These are phyloP conservation scores for Phytophthora pisi DNA, from an alignment of 352 stramenopile species.

Conservation along the genomic window DNA sequence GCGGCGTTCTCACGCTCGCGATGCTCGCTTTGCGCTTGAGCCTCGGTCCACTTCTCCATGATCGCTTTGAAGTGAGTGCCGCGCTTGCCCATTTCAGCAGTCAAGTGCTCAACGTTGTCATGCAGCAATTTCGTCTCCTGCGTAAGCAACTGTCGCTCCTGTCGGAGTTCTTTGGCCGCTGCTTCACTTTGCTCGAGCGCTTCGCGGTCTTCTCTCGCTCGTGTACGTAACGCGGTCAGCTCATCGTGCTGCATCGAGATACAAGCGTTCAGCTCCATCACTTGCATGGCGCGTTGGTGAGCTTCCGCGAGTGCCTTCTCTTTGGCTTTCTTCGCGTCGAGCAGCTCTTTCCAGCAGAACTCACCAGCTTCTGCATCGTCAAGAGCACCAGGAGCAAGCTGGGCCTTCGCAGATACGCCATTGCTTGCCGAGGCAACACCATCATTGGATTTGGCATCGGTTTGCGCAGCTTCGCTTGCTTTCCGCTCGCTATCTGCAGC, in stretches of 20 bases:
- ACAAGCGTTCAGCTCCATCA: constrained; percentile 74
- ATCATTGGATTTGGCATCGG: background rate
- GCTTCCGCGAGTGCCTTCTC: constrained; percentile 63
- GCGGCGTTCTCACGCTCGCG: constrained; percentile 57
- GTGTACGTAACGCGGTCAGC: constrained; percentile 53
- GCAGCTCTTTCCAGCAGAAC: constrained; percentile 65
- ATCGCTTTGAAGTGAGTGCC: constrained; percentile 65
- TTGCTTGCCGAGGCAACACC: background rate
- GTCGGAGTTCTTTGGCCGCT: constrained; percentile 44
- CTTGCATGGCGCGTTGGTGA: constrained; percentile 60
- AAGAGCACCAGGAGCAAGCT: constrained; percentile 19
- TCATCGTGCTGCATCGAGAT: constrained; percentile 85
- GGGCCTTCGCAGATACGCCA: constrained; percentile 11
- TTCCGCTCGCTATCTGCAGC: constrained; percentile 19
- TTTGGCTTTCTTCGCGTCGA: constrained; percentile 57
- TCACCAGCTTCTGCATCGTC: constrained; percentile 36
- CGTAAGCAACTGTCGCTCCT: constrained; percentile 53
- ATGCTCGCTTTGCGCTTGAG: constrained; percentile 64
- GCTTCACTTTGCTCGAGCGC: constrained; percentile 52
- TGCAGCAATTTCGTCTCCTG: constrained; percentile 64
- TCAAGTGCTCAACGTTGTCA: constrained; percentile 58
- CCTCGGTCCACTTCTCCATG: constrained; percentile 78
- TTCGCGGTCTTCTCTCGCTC: constrained; percentile 41
- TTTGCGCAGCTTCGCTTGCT: background rate
- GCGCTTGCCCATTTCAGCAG: constrained; percentile 60